Base-by-base conservation (phyloP, 139 green algal species). In the Chlorella ohadii region DNA sequence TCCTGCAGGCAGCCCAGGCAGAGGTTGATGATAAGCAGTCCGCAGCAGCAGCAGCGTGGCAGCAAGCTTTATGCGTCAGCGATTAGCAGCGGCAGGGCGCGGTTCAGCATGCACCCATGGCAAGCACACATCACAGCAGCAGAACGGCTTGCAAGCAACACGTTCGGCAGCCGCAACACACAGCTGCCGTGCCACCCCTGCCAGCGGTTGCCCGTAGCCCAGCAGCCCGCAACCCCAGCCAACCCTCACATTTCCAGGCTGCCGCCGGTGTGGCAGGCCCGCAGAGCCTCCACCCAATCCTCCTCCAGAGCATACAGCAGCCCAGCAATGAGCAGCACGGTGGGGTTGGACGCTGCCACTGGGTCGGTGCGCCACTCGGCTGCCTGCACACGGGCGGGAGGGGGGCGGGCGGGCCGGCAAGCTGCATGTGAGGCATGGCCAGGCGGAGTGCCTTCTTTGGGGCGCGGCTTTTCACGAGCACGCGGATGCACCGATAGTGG, bases 281-380 rank as follows among this genome's bases (percentile, higher is more conserved):
- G 98, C 5, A 99, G 87, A 6, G 97, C 97, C 67, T 98, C 96
- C 20, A 95, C 92, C 82, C 95, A 96, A 87, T 98, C 96, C n/a
- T 90, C 95, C 85, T 98, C 96, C 51, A 91, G 71, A 12, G 88
- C 78, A 73, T 95, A 91, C 31, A 99, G 92, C 31, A 93, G 88
- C 12, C 91, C 97, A 16, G 94, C 94, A 1, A 98, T 78, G 7
- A 99, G 86, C 59, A 96, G 89, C 61, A 98, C 90, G 47, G 92
- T 92, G 4, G 92, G 82, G 88, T 99, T 98, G 65, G 81, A 81
- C 79, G 89, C 93, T 22, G 51, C 51, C 51, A 59, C 12, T 4
- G 51, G 51, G 51, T 59, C 51, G 51, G 51, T 22, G 51, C 51
- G 15, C 51, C 51, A 59, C 51, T 59, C 51, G 2, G 51, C 51